Evolutionary conservation across 805 yeast species (phyloP).

Genomic region (Nakazawaea anatomiae): DNA sequence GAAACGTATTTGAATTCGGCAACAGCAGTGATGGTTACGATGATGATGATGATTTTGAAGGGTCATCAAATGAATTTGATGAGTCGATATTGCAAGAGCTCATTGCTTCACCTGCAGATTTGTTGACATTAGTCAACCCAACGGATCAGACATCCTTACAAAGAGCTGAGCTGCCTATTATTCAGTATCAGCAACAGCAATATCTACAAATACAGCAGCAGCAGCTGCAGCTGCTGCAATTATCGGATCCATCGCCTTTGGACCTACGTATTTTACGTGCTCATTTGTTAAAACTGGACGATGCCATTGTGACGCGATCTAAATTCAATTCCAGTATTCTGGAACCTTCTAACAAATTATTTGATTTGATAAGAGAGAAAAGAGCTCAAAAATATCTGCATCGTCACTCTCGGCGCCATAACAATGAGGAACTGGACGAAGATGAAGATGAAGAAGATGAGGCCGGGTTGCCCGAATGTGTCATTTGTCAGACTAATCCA

Average conservation of each 20-base stretch:
- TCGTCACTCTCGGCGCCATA: not conserved
- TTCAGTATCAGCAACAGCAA: too few relatives aligned
- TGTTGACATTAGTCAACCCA: constrained; percentile 5
- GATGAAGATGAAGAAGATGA: constrained; percentile 25
- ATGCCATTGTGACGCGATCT: constrained; percentile 21
- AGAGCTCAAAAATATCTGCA: not conserved
- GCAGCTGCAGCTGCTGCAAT: too few relatives aligned
- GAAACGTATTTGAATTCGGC: constrained; percentile 2
- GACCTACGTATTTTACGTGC: constrained; percentile 11
- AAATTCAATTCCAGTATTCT: constrained; percentile 18
- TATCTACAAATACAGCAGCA: too few relatives aligned
- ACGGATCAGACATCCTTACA: too few relatives aligned
- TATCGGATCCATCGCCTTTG: constrained; percentile 3
- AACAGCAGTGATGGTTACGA: constrained; percentile 3
- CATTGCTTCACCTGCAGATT: constrained; percentile 9
- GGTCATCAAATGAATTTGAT: not conserved
- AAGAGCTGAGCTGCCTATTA: too few relatives aligned
- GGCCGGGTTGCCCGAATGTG: constrained; percentile 49
- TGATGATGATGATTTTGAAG: not conserved
- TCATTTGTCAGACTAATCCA: constrained; percentile 70
- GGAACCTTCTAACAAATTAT: constrained; percentile 16
- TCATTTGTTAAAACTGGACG: constrained; percentile 6
- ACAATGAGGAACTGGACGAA: constrained; percentile 3
- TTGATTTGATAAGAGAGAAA: constrained; percentile 21
- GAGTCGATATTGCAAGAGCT: constrained; percentile 10